Conservation (phyloP, 106 monocot species). For the Gastrodia elata region DNA sequence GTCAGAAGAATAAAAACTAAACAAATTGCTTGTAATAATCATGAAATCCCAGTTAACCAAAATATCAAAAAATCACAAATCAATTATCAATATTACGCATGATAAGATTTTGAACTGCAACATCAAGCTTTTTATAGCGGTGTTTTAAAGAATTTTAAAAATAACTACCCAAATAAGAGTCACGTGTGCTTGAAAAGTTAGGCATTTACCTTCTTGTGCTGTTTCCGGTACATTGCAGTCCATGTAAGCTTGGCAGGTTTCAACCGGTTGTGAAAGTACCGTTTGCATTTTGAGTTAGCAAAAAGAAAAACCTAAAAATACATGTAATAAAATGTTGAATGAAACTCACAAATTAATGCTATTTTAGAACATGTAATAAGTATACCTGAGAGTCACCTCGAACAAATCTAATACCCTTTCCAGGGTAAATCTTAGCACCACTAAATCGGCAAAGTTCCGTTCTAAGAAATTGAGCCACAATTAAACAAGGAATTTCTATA, state of each 20-base stretch:
- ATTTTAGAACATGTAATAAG: not conserved
- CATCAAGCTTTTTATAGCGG: not conserved
- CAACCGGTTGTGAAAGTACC: constrained; percentile 55
- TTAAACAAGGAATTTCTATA: not conserved
- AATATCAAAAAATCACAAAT: not conserved
- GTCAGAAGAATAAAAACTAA: not conserved
- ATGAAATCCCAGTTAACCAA: not conserved
- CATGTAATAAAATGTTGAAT: not conserved
- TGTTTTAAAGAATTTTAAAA: not conserved
- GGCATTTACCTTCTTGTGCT: constrained; percentile 39
- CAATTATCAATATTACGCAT: not conserved
- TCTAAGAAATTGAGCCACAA: constrained; percentile 3
- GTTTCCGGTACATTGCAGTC: constrained; percentile 33
- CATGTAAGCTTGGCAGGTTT: constrained; percentile 44
- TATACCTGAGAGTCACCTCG: constrained; percentile 48
- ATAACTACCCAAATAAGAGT: not conserved
- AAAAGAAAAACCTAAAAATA: constrained; percentile 44
- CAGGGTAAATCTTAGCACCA: constrained; percentile 62
- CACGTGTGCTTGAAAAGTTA: not conserved
- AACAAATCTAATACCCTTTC: constrained; percentile 61
- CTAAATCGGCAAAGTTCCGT: constrained; percentile 52
- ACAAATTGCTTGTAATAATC: not conserved
- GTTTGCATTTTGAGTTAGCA: constrained; percentile 57
- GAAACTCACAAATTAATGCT: not conserved
- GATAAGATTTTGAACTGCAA: not conserved